Base-by-base conservation (phyloP, 805 yeast species). In the Cyberlindnera nakhonratchasimensis region DNA sequence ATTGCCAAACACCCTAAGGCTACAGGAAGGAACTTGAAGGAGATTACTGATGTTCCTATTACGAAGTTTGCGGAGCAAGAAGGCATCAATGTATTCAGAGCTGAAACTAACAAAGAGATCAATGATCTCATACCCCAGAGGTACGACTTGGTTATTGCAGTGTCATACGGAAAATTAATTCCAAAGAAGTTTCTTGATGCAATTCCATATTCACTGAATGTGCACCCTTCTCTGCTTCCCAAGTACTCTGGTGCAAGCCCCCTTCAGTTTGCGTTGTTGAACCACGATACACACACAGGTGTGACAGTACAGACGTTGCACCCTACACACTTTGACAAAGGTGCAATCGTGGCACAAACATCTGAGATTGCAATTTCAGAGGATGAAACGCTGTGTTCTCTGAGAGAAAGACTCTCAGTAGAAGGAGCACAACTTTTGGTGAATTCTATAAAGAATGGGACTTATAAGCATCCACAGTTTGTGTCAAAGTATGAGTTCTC, bases 161-260 rank as follows among this genome's bases (percentile, higher is more conserved):
- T 89, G 1, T 88, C 97, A 0, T 93, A 80, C 60, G 99, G 98
- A 0, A 71, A 71, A 38, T 66, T 91, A 34, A 88, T 93, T 4
- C 97, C 98, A 0, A 65, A 63, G 0, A 44, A 59, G 2, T 77
- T 88, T 49, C 61, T 93, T 2, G 37, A 55, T 0, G 37, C 59
- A 0, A 64, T 80, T 17, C 59, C 61, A 11, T 77, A 61, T 55
- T 95, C 97, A 0, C 58, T 93, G 21, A 93, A 93, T 57, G 88
- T 93, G 1, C 99, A 93, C 59, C 99, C 99, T 0, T 88, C 96
- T 0, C 59, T 89, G 6, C 70, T 93, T 8, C 99, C 99, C 0
- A 66, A 65, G 34, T 78, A 86, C 52, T 75, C 88, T 3, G 99
- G 99, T 1, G 81, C 97, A 0, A 83, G 96, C 2, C 99, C 99